Evolutionary conservation across 2,329 filamentous ascomycete genomes (phyloP).

Genomic region (Penicillium corylophilum): DNA sequence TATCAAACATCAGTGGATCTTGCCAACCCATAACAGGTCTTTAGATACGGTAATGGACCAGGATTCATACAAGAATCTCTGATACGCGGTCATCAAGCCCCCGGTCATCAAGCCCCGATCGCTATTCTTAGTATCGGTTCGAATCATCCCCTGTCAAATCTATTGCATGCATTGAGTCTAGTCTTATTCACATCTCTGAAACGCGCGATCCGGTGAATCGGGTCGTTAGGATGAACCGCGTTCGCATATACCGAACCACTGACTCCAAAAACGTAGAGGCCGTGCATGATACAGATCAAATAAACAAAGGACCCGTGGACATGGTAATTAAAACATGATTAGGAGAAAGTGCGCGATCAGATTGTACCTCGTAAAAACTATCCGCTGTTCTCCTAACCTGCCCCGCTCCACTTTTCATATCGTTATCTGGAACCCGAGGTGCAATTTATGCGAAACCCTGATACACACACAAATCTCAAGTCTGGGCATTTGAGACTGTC

Average conservation of each 20-base stretch:
- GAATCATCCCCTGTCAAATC: neutral
- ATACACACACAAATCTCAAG: conserved; percentile 1
- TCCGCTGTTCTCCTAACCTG: neutral
- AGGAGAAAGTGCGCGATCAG: neutral
- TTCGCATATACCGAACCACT: neutral
- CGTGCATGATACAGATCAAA: neutral
- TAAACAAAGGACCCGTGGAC: neutral
- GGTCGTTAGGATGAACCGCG: conserved; percentile 4
- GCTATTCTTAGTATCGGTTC: conserved; percentile 13
- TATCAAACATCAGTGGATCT: neutral
- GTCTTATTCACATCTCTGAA: conserved; percentile 1
- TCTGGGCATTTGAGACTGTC: neutral
- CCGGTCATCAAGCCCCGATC: conserved; percentile 12
- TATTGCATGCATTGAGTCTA: conserved; percentile 4
- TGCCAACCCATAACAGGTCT: neutral
- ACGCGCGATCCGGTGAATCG: conserved; percentile 7
- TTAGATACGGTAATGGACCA: neutral
- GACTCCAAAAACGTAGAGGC: neutral
- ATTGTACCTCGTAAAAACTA: neutral
- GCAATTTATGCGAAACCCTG: conserved; percentile 19
- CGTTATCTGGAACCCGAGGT: conserved; percentile 7
- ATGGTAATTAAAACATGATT: neutral
- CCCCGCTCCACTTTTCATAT: conserved; percentile 18
- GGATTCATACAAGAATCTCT: neutral
- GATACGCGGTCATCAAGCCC: conserved; percentile 7